Conservation (phyloP, 2,329 filamentous ascomycete genomes). For the Clarireedia hainanense region DNA sequence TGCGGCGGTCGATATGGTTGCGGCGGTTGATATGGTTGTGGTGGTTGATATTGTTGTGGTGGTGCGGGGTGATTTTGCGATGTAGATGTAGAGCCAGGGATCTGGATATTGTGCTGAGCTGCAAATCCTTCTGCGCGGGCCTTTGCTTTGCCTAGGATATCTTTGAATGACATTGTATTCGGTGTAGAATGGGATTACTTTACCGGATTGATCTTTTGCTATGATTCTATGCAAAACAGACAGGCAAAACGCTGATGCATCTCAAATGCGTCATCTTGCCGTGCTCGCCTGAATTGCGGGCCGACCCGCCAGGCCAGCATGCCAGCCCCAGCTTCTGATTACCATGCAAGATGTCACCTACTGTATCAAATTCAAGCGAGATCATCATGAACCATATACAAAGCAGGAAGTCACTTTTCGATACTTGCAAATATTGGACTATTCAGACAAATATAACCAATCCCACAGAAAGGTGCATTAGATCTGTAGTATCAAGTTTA, state of each 20-base stretch:
- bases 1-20: background rate
- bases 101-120: constrained; percentile 12
- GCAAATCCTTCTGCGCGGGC: constrained; percentile 18
- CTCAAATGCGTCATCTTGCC: background rate
- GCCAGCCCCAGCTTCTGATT: background rate
- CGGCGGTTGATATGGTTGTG: background rate
- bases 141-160: constrained; percentile 20
- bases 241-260: background rate
- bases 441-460: no score
- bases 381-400: no score
- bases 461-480: no score
- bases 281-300: background rate
- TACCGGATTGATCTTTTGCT: background rate
- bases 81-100: constrained; percentile 4
- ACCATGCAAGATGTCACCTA: no score
- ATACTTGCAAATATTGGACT: no score
- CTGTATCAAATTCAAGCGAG: no score
- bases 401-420: no score
- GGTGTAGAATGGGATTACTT: background rate
- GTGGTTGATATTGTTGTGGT: background rate
- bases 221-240: background rate
- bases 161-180: constrained; percentile 16
- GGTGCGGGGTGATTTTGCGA: constrained; percentile 5
- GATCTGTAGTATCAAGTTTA: no score
- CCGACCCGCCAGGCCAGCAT: background rate